Evolutionary conservation across 2,329 filamentous ascomycete species (phyloP).

Genomic region (Penicillium crustosum): DNA sequence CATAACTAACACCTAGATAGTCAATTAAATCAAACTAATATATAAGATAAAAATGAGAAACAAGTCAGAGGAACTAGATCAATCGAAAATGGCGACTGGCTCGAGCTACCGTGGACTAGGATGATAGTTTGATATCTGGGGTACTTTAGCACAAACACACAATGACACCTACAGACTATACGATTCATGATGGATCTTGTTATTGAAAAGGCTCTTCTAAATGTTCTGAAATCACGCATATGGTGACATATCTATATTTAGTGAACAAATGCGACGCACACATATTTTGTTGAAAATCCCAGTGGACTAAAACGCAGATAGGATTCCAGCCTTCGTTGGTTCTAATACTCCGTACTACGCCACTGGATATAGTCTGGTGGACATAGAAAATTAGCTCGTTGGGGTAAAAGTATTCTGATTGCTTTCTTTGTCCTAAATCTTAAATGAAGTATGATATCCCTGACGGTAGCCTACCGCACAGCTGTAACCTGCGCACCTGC

Average conservation of each 20-base stretch:
- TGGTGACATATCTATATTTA: not conserved
- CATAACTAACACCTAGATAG: not conserved
- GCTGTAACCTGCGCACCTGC: not conserved
- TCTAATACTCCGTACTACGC: not conserved
- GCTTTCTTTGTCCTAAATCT: not conserved
- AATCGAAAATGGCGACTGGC: not conserved
- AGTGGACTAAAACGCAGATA: not conserved
- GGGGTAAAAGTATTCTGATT: not conserved
- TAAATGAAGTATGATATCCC: not conserved
- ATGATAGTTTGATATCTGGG: not conserved
- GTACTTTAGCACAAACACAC: not conserved
- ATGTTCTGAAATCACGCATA: not conserved
- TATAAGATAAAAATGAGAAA: not conserved
- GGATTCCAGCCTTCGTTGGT: not conserved
- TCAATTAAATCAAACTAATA: not conserved
- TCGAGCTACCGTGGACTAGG: not conserved
- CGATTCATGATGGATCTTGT: not conserved
- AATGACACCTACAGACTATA: not conserved
- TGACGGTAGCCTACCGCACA: not conserved
- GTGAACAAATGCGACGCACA: not conserved
- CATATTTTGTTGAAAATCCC: not conserved
- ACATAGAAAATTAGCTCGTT: not conserved
- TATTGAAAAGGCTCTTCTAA: not conserved
- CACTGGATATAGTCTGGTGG: not conserved
- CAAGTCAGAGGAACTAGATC: not conserved